Conservation (phyloP, 2,329 filamentous ascomycete species). For the Botrytis aclada region DNA sequence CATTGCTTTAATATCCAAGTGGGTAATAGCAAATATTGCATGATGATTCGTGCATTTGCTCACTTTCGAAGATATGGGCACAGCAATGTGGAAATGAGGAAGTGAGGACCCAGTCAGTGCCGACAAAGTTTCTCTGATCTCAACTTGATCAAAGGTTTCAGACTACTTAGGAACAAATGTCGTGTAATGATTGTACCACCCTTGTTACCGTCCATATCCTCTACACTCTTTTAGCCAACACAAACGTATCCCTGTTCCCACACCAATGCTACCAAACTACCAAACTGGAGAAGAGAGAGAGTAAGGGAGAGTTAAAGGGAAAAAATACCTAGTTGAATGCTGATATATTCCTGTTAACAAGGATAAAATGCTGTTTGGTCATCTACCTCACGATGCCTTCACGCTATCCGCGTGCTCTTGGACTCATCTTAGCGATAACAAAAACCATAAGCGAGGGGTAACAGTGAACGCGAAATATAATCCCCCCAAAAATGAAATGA, state of each 20-base stretch:
- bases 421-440: background rate
- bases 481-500: background rate
- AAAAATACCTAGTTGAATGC: background rate
- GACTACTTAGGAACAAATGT: too few species aligned
- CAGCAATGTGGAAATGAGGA: background rate
- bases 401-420: background rate
- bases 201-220: too few species aligned
- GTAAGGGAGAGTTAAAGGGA: too few species aligned
- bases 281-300: too few species aligned
- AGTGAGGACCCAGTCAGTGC: fast-evolving
- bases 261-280: too few species aligned
- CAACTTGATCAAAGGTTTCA: too few species aligned
- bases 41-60: background rate
- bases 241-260: too few species aligned
- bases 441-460: background rate
- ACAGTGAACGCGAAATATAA: background rate
- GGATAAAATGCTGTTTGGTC: background rate
- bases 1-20: background rate
- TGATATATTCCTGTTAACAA: background rate
- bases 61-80: background rate
- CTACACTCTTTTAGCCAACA: too few species aligned
- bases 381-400: background rate
- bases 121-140: background rate
- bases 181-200: too few species aligned
- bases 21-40: background rate